Percentiles rank a stretch among this genome's conserved stretches.
phyloP scores from a whole-genome alignment of 441 rosid species.

The Arabidopsis hybrid region DNA sequence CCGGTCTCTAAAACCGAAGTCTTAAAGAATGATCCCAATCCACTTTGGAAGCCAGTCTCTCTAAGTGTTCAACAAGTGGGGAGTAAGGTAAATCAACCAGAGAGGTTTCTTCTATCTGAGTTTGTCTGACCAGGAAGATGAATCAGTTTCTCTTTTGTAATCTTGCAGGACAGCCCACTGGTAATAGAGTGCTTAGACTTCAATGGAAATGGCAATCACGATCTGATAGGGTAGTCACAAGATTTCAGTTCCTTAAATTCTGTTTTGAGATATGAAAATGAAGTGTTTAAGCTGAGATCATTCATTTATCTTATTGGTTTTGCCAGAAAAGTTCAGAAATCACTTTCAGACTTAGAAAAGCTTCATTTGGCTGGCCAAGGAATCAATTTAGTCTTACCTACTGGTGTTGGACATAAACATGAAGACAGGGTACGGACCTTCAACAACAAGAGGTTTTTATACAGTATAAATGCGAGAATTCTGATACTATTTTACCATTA shows the following conservation, averaged over 20 bases:
- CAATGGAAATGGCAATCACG: slow-evolving; percentile 86
- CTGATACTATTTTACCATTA: slow-evolving; percentile 9
- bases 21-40: slow-evolving; percentile 73
- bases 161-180: slow-evolving; percentile 81
- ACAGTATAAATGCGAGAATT: neutral
- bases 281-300: slow-evolving; percentile 22
- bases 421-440: slow-evolving; percentile 60
- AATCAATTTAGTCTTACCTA: slow-evolving; percentile 58
- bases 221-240: slow-evolving; percentile 75
- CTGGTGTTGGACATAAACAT: slow-evolving; percentile 62
- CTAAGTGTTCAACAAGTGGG: slow-evolving; percentile 90
- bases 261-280: neutral
- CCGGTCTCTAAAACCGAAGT: slow-evolving; percentile 93
- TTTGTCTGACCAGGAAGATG: slow-evolving; percentile 25
- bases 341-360: slow-evolving; percentile 79
- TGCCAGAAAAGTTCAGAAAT: slow-evolving; percentile 75
- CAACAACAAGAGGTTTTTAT: slow-evolving; percentile 22
- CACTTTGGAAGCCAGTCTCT: slow-evolving; percentile 81
- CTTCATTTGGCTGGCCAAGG: slow-evolving; percentile 61
- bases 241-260: slow-evolving; percentile 16
- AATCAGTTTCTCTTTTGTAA: slow-evolving; percentile 12
- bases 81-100: slow-evolving; percentile 67
- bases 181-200: slow-evolving; percentile 89
- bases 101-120: slow-evolving; percentile 19
- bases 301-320: slow-evolving; percentile 40